Conservation (phyloP, 176 grass and related monocot species). For the Guadua angustifolia region DNA sequence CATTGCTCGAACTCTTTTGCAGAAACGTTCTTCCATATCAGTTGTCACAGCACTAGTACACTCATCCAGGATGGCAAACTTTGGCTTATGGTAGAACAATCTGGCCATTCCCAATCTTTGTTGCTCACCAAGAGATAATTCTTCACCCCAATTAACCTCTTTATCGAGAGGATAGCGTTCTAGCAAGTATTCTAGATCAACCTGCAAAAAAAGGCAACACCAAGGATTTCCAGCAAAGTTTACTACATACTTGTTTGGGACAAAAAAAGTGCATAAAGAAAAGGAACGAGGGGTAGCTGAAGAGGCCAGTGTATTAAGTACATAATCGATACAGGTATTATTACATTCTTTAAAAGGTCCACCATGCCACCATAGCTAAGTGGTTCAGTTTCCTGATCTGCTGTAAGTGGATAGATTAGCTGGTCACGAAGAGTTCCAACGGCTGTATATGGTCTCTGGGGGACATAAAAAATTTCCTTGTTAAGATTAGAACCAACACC, state of each 20-base stretch:
- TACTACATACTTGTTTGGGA: background rate
- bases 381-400: slow-evolving; percentile 84
- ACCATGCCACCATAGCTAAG: slow-evolving; percentile 83
- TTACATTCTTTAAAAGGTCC: slow-evolving; percentile 96
- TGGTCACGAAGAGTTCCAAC: slow-evolving; percentile 95
- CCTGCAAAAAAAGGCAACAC: slow-evolving; percentile 55
- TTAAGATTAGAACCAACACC: slow-evolving; percentile 98
- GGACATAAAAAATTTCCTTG: slow-evolving; percentile 99
- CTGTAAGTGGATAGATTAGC: slow-evolving; percentile 91
- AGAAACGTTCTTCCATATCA: slow-evolving; percentile 99
- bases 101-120: slow-evolving; percentile 98
- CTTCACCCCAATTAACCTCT: slow-evolving; percentile 98
- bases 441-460: slow-evolving; percentile 94
- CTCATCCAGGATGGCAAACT: slow-evolving; percentile 98
- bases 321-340: slow-evolving; percentile 12
- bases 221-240: slow-evolving; percentile 33
- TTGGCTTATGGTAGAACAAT: slow-evolving; percentile 96
- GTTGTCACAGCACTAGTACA: slow-evolving; percentile 98
- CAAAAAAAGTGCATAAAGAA: slow-evolving; percentile 21
- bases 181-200: slow-evolving; percentile 95
- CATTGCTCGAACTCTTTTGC: slow-evolving; percentile 84
- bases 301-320: background rate
- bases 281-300: slow-evolving; percentile 9
- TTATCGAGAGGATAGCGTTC: slow-evolving; percentile 86
- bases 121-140: slow-evolving; percentile 95